Base-by-base conservation (phyloP, 805 yeast genomes). In the Candida railenensis region DNA sequence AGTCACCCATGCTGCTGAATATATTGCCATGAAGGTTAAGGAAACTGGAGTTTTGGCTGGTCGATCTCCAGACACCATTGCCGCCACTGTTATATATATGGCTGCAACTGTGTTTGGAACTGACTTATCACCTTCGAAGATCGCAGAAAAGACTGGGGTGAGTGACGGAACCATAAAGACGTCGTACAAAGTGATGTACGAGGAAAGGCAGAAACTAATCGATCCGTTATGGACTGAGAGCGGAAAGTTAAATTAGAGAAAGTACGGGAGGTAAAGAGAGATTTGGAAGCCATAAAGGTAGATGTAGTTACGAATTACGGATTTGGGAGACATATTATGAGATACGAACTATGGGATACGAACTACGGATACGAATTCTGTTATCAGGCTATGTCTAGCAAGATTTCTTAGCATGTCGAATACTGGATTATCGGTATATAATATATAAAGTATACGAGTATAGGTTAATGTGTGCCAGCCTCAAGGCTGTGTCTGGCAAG, bases 131-230 rank as follows among this genome's bases (percentile, higher is more conserved):
- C 91, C 96, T 0, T 69, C 85, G 1, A 86, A 82, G 58, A 92
- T 94, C 47, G 88, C 96, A 11, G 96, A 89, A 55, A 87, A 87
- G 56, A 81, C 97, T 15, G 98, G 97, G 55, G 98, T 94, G 16
- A 87, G 96, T 58, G 99, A 94, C 62, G 97, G 98, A 54, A 94
- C 99, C 1, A 91, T 94, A 57, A 89, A 94, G 65, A 88, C 97
- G 1, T 84, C 94, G 38, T 94, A 89, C 63, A 87, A 87, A 63
- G 83, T 84, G 37, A 72, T 94, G 66, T 85, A 80, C 60, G 90
- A 87, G 51, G 89, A 86, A 50, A 80, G 79, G 56, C 72, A 67
- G 36, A 63, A 66, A 54, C 76, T 90, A 40, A 77, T 90, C n/a
- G 92, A 88, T 58, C 87, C 86, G 20, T 70, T 72, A 48, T 87